Evolutionary conservation across 169 alveolate genomes (phyloP).

Genomic region (Plasmodium coatneyi): DNA sequence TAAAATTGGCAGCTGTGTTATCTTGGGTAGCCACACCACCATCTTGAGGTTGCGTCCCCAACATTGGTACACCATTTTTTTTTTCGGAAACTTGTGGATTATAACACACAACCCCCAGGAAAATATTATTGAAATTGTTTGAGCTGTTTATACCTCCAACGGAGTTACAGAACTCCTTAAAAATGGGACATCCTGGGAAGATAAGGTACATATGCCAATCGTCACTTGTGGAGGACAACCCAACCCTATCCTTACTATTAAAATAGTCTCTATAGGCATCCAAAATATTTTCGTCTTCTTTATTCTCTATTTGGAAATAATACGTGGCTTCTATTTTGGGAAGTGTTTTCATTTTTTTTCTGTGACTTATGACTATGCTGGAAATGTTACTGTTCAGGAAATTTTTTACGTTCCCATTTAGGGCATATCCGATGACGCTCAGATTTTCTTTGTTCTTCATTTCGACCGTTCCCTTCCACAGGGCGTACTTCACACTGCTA

Average conservation of each 20-base stretch:
- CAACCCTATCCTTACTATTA: constrained; percentile 72
- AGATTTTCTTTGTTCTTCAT: constrained; percentile 68
- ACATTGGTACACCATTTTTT: background rate
- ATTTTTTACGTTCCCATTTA: constrained; percentile 18
- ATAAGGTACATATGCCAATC: constrained; percentile 65
- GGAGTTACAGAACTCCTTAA: constrained; percentile 7
- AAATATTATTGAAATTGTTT: constrained; percentile 12
- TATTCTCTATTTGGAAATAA: constrained; percentile 57
- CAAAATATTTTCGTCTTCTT: constrained; percentile 51
- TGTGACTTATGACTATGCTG: constrained; percentile 46
- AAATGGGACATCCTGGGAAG: constrained; percentile 70
- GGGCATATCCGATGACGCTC: constrained; percentile 25
- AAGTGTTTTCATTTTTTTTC: constrained; percentile 58
- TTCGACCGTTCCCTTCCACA: constrained; percentile 61
- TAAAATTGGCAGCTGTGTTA: background rate
- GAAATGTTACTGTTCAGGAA: constrained; percentile 34
- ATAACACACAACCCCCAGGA: constrained; percentile 63
- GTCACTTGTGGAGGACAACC: constrained; percentile 56
- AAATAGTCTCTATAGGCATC: constrained; percentile 68
- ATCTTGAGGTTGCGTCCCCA: background rate
- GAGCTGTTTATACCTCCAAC: constrained; percentile 4
- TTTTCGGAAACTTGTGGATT: constrained; percentile 35
- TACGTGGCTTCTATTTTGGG: constrained; percentile 56
- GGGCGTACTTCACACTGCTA: background rate
- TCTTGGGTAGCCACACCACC: background rate